Evolutionary conservation across 2,329 filamentous ascomycete species (phyloP).

Genomic region (Pezicula radicicola): DNA sequence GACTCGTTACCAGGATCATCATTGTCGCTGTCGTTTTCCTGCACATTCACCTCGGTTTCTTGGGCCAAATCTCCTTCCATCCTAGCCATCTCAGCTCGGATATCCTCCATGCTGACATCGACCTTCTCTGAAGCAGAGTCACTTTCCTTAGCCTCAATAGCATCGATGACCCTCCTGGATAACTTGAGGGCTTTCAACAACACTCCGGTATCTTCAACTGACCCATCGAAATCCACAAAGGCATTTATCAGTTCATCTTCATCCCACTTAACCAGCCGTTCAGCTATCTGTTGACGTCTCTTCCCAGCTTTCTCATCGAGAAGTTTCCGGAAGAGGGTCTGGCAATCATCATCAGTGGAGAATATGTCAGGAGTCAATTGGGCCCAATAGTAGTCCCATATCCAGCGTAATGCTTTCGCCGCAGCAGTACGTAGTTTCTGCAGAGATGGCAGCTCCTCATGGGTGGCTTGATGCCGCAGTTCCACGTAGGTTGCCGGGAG

Average conservation of each 20-base stretch:
- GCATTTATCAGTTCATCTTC: slow-evolving; percentile 18
- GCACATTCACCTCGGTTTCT: too few species aligned
- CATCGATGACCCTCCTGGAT: slow-evolving; percentile 36
- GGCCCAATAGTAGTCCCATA: slow-evolving; percentile 87
- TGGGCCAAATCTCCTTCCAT: slow-evolving; percentile 16
- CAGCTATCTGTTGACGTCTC: slow-evolving; percentile 12
- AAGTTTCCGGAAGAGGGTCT: slow-evolving; percentile 15
- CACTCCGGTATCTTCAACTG: slow-evolving; percentile 10
- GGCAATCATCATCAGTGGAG: slow-evolving; percentile 15
- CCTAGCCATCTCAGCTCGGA: slow-evolving; percentile 16
- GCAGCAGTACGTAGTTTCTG: slow-evolving; percentile 69
- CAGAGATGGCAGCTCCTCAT: slow-evolving; percentile 80
- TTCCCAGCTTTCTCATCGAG: slow-evolving; percentile 20
- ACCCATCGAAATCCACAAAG: slow-evolving; percentile 17
- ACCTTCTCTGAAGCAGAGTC: background rate
- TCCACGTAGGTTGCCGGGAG: slow-evolving; percentile 81
- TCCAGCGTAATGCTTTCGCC: slow-evolving; percentile 72
- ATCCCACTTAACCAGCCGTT: slow-evolving; percentile 8
- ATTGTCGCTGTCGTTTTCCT: slow-evolving; percentile 2
- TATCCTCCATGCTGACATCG: slow-evolving; percentile 10
- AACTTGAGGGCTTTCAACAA: slow-evolving; percentile 33
- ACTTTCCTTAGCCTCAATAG: slow-evolving; percentile 14
- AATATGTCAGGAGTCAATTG: slow-evolving; percentile 31
- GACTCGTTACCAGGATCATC: slow-evolving; percentile 4
- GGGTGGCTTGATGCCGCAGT: slow-evolving; percentile 83